A percentile compares a stretch with the other conserved stretches of the same genome.
These are phyloP conservation scores for Zymoseptoria pseudotritici DNA, from an alignment of 2,329 filamentous ascomycete species.

Conservation along the genomic window DNA sequence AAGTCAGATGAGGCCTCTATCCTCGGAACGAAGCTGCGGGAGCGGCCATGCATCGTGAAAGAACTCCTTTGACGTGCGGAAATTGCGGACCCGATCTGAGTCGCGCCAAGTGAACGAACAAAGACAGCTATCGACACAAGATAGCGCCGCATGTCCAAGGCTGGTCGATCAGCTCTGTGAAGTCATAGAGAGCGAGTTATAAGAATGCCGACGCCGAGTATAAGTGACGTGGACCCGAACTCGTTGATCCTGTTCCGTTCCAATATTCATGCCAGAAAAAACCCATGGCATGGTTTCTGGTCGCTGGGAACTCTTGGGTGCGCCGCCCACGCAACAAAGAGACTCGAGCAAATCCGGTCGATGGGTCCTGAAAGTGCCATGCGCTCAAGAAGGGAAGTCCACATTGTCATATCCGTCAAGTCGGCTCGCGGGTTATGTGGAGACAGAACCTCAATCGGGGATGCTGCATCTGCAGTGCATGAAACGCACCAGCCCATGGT, in stretches of 20 bases:
- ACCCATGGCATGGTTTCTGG: not conserved
- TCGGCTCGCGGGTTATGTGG: not conserved
- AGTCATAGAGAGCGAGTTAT: not conserved
- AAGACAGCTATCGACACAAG: slow-evolving; percentile 9
- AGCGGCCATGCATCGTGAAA: slow-evolving; percentile 18
- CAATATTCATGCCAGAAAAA: not conserved
- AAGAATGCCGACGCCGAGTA: not conserved
- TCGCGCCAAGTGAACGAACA: slow-evolving; percentile 11
- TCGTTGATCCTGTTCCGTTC: not conserved
- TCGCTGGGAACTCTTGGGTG: not conserved
- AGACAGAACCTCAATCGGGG: not conserved
- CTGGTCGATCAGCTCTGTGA: not conserved
- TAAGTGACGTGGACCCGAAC: not conserved
- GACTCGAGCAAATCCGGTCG: not conserved
- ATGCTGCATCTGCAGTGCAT: not conserved
- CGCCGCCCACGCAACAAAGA: not conserved
- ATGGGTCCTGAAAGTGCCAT: not conserved
- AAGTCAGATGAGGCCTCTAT: not conserved
- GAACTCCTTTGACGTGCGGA: slow-evolving; percentile 18
- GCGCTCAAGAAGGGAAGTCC: not conserved
- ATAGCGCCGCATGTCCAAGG: not conserved
- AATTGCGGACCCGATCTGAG: slow-evolving; percentile 9
- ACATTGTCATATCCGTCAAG: not conserved
- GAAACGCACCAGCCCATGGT: not conserved
- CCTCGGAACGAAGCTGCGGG: not conserved